Evolutionary conservation across 75 land plant species (phyloP).

Genomic region (Picea glauca): DNA sequence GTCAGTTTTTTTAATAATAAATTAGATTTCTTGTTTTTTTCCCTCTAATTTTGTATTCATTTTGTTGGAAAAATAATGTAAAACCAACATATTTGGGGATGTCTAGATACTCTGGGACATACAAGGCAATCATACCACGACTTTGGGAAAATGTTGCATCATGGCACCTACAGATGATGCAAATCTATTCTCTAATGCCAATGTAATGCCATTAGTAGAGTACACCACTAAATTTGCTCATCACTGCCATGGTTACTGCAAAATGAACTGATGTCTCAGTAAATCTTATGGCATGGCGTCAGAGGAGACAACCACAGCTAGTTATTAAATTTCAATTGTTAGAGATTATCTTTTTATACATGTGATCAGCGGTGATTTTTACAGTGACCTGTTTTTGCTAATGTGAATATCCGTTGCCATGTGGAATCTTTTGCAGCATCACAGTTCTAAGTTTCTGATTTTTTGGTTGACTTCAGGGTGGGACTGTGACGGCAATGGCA

Average conservation of each 20-base stretch:
- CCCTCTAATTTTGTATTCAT: neutral
- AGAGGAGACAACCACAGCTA: neutral
- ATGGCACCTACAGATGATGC: neutral
- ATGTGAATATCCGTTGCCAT: neutral
- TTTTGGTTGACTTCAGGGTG: slow-evolving; percentile 56
- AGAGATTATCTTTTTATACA: neutral
- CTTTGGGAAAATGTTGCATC: neutral
- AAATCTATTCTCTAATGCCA: neutral
- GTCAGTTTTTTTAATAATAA: too few relatives aligned
- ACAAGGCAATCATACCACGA: neutral
- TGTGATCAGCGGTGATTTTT: neutral
- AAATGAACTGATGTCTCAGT: neutral
- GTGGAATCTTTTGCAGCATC: neutral
- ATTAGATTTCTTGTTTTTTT: neutral
- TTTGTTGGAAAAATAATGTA: neutral
- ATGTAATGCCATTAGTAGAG: neutral
- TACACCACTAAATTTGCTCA: neutral
- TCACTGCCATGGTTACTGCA: neutral
- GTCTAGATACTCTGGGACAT: neutral
- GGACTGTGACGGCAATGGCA: slow-evolving; percentile 92
- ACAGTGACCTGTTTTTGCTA: neutral
- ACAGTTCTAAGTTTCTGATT: neutral
- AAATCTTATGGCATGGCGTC: neutral
- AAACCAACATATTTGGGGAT: neutral
- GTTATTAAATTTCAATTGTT: neutral